These are phyloP conservation scores for Dactylellina haptotyla DNA, from an alignment of 2,329 filamentous ascomycete species.

Conservation along the genomic window DNA sequence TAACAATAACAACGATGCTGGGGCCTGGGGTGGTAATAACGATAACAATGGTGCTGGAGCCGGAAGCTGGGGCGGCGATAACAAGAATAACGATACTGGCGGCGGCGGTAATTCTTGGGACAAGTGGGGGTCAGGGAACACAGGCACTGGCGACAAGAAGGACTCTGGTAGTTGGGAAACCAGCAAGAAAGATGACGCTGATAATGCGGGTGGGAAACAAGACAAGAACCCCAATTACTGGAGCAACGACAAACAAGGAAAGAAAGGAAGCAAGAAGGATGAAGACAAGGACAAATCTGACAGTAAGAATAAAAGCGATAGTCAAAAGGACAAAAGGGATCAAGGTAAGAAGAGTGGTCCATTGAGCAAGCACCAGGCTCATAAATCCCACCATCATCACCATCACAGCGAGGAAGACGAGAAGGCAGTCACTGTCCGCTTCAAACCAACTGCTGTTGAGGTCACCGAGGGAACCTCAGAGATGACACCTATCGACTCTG, in stretches of 20 bases:
- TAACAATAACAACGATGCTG: neutral
- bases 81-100: neutral
- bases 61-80: neutral
- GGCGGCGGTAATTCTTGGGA: neutral
- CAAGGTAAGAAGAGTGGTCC: constrained; percentile 16
- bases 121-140: neutral
- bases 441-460: constrained; percentile 11
- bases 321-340: constrained; percentile 14
- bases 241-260: constrained; percentile 26
- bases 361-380: constrained; percentile 8
- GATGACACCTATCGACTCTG: constrained; percentile 30
- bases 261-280: constrained; percentile 24
- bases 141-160: neutral
- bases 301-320: constrained; percentile 8
- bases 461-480: constrained; percentile 29
- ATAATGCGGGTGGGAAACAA: constrained; percentile 3
- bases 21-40: constrained; percentile 6
- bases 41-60: neutral
- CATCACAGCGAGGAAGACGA: constrained; percentile 19
- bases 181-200: constrained; percentile 15
- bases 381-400: constrained; percentile 41
- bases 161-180: constrained; percentile 11
- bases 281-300: constrained; percentile 26
- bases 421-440: constrained; percentile 25
- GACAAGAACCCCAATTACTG: constrained; percentile 16